A percentile compares a stretch with the other conserved stretches of the same genome.
phyloP scores from a whole-genome alignment of 139 green algal species.

The Diplosphaera chodatii region DNA sequence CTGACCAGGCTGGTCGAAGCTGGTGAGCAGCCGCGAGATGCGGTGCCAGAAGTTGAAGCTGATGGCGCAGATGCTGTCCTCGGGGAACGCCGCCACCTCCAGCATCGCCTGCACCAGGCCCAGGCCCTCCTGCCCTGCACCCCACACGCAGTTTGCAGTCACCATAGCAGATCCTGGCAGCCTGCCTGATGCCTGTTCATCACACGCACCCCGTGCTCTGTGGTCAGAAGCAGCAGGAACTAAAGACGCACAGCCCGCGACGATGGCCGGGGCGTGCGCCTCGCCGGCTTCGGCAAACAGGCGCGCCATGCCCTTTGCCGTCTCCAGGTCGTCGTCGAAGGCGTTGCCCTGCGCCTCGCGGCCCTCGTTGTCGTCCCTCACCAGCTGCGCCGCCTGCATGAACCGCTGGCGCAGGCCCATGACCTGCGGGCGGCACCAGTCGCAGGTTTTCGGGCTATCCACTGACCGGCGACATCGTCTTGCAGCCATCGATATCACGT shows the following conservation, averaged over 20 bases:
- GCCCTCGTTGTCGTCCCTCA: constrained; percentile 5
- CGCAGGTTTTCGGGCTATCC: too few species aligned
- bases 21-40: constrained; percentile 40
- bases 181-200: too few species aligned
- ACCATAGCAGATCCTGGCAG: too few species aligned
- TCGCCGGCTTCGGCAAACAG: constrained; percentile 91
- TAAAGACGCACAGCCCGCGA: too few species aligned
- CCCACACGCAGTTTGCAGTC: too few species aligned
- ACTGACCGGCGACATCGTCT: too few species aligned
- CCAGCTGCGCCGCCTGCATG: constrained; percentile 25
- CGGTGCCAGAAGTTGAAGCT: constrained; percentile 92
- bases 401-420: constrained; percentile 76
- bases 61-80: constrained; percentile 68
- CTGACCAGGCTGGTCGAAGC: constrained; percentile 12
- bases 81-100: constrained; percentile 75
- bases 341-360: constrained; percentile 22
- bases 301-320: constrained; percentile 81
- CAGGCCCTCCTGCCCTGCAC: constrained; percentile 17
- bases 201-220: too few species aligned
- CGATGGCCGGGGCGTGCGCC: constrained; percentile 73
- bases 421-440: constrained; percentile 24
- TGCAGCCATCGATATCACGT: too few species aligned
- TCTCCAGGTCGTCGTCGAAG: constrained; percentile 74
- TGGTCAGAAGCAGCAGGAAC: too few species aligned
- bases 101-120: constrained; percentile 78